These are phyloP conservation scores for Rhododendron williamsianum DNA, from an alignment of 148 eudicot genomes.

Conservation along the genomic window DNA sequence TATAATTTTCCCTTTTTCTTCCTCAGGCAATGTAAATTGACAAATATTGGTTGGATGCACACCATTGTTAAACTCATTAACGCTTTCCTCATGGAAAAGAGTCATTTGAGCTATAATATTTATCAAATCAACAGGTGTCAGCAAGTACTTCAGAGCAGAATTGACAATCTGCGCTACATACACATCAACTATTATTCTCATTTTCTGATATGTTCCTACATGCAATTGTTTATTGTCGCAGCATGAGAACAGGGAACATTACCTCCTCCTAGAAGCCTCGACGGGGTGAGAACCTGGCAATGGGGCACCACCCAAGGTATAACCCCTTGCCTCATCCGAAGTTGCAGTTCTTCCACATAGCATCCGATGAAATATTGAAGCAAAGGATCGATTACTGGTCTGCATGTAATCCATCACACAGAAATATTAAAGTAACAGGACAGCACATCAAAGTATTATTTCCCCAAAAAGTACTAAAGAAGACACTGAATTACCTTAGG, in stretches of 20 bases:
- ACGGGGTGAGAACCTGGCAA: slow-evolving; percentile 90
- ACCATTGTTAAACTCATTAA: not conserved
- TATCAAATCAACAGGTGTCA: not conserved
- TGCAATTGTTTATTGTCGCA: not conserved
- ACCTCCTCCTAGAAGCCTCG: slow-evolving; percentile 98
- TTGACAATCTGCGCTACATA: not conserved
- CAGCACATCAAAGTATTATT: not conserved
- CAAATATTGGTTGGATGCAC: not conserved
- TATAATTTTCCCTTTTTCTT: not conserved
- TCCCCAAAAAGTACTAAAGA: not conserved
- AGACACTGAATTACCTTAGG: slow-evolving; percentile 43
- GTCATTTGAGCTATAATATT: not conserved
- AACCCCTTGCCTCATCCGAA: slow-evolving; percentile 46
- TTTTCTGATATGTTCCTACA: not conserved
- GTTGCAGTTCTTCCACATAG: slow-evolving; percentile 68
- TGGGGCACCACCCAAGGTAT: slow-evolving; percentile 54
- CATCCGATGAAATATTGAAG: slow-evolving; percentile 74
- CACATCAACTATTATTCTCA: not conserved
- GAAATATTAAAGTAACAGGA: not conserved
- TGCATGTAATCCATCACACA: slow-evolving; percentile 24
- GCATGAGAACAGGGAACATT: slow-evolving; percentile 15
- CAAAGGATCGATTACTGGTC: slow-evolving; percentile 86
- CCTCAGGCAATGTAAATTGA: not conserved
- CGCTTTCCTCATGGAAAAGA: not conserved
- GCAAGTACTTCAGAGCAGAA: not conserved